Percentiles rank a stretch among this genome's conserved stretches.
Conservation (phyloP, 2,329 filamentous ascomycete genomes). For the Neonectria faginata region DNA sequence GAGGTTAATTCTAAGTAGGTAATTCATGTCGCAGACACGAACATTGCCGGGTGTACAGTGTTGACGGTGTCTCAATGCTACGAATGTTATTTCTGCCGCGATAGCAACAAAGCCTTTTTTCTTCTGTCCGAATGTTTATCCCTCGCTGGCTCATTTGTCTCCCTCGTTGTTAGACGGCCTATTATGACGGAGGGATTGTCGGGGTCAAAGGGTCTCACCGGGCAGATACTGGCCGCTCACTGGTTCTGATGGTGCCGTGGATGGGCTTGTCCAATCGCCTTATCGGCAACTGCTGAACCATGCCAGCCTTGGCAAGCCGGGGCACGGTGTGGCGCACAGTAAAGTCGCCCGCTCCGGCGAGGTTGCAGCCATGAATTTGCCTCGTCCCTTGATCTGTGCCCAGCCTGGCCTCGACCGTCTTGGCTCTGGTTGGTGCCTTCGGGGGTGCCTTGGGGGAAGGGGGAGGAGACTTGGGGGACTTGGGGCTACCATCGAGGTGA, state of each 20-base stretch:
- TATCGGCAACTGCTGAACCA: constrained; percentile 45
- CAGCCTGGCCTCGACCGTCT: constrained; percentile 41
- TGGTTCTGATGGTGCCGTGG: constrained; percentile 30
- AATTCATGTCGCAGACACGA: constrained; percentile 30
- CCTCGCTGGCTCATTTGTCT: constrained; percentile 19
- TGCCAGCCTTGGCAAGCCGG: constrained; percentile 39
- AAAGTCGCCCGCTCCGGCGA: constrained; percentile 29
- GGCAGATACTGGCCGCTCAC: constrained; percentile 32
- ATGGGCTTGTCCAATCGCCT: constrained; percentile 42
- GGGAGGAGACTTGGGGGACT: constrained; percentile 2
- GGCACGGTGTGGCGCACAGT: constrained; percentile 37
- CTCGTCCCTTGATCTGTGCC: constrained; percentile 33
- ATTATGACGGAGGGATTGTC: constrained; percentile 40
- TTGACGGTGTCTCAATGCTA: constrained; percentile 34
- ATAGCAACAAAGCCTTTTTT: constrained; percentile 14
- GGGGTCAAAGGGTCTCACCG: constrained; percentile 27
- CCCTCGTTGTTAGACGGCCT: constrained; percentile 34
- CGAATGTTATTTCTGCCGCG: constrained; percentile 15
- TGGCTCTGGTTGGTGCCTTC: constrained; percentile 33
- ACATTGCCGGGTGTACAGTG: constrained; percentile 30
- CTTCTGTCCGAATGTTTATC: constrained; percentile 24
- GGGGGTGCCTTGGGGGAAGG: constrained; percentile 3
- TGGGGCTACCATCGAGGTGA: constrained; percentile 15
- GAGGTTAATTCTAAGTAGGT: constrained; percentile 38
- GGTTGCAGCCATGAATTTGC: constrained; percentile 29